Percentiles rank a stretch among this genome's conserved stretches.
Evolutionary conservation across 768 basidiomycete species (phyloP).

Genomic region (Xerocomus brunneocitrinus): DNA sequence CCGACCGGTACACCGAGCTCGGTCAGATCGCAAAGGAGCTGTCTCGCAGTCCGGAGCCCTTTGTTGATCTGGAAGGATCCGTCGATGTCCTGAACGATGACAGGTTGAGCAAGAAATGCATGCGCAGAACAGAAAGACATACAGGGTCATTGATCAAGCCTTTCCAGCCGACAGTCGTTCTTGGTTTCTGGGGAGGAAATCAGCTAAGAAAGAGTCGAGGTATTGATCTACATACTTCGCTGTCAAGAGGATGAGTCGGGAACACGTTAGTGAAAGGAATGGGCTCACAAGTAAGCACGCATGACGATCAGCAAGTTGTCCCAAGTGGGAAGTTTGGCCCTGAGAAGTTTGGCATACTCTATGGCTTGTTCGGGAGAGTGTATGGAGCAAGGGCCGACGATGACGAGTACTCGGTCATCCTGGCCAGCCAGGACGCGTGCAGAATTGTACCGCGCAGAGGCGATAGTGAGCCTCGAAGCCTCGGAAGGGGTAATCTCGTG

Average conservation of each 20-base stretch:
- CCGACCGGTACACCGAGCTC: conserved; percentile 89
- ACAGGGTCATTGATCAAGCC: conserved; percentile 88
- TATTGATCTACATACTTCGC: conserved; percentile 33
- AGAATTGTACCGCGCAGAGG: conserved; percentile 70
- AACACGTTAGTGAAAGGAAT: conserved; percentile 2
- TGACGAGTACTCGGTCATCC: conserved; percentile 82
- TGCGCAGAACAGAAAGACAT: not conserved
- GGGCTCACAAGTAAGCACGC: conserved; percentile 94
- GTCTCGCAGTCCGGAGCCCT: conserved; percentile 81
- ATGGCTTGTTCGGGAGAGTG: conserved; percentile 84
- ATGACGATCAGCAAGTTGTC: conserved; percentile 86
- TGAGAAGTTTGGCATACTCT: conserved; percentile 73
- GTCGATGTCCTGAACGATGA: conserved; percentile 60
- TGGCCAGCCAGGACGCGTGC: conserved; percentile 78
- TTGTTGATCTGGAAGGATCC: conserved; percentile 96
- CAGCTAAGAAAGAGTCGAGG: not conserved
- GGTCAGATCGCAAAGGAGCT: conserved; percentile 89
- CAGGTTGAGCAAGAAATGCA: not conserved
- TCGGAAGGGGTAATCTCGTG: conserved; percentile 75
- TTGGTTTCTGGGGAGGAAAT: conserved; percentile 65
- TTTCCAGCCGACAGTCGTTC: conserved; percentile 98
- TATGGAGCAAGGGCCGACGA: conserved; percentile 96
- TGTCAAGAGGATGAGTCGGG: conserved; percentile 34
- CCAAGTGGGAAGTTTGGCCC: conserved; percentile 59
- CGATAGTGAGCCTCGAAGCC: conserved; percentile 69